These are phyloP conservation scores for Apiotrichum montevideense DNA, from an alignment of 1,284 basidiomycete genomes.

Conservation along the genomic window DNA sequence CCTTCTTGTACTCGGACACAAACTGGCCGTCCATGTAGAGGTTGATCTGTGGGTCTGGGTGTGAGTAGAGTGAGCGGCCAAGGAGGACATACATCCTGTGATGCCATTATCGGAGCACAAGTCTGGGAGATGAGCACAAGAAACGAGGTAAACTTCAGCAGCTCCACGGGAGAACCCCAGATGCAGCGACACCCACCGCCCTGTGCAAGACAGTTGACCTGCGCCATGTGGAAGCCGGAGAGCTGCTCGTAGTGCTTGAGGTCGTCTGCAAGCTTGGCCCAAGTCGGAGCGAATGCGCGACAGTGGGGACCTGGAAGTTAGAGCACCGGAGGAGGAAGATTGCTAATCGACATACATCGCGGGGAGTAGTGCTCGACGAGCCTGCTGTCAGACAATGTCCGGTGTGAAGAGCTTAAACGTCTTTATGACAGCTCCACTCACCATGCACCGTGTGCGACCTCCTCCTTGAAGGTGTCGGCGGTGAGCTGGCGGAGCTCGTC, in stretches of 20 bases:
- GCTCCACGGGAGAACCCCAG: neutral
- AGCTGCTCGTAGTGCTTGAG: conserved; percentile 55
- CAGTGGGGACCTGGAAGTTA: conserved; percentile 40
- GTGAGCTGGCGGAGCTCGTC: conserved; percentile 50
- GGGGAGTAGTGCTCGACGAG: conserved; percentile 48
- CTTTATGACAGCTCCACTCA: conserved; percentile 36
- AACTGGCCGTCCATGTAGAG: conserved; percentile 61
- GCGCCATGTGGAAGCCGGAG: conserved; percentile 63
- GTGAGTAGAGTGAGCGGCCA: neutral
- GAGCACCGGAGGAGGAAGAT: neutral
- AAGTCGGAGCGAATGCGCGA: conserved; percentile 60
- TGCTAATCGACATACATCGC: conserved; percentile 31
- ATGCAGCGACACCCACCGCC: conserved; percentile 58
- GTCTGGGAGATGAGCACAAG: conserved; percentile 51
- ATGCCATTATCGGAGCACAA: conserved; percentile 66
- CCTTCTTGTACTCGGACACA: conserved; percentile 56
- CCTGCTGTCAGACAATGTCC: conserved; percentile 24
- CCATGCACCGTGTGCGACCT: conserved; percentile 63
- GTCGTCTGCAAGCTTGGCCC: conserved; percentile 61
- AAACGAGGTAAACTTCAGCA: too few relatives aligned
- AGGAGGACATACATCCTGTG: conserved; percentile 52
- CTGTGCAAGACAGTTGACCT: conserved; percentile 75
- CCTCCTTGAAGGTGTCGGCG: conserved; percentile 59
- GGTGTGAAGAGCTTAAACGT: too few relatives aligned
- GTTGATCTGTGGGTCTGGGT: conserved; percentile 63